Conservation (phyloP, 768 basidiomycete genomes). For the Lactarius akahatsu region DNA sequence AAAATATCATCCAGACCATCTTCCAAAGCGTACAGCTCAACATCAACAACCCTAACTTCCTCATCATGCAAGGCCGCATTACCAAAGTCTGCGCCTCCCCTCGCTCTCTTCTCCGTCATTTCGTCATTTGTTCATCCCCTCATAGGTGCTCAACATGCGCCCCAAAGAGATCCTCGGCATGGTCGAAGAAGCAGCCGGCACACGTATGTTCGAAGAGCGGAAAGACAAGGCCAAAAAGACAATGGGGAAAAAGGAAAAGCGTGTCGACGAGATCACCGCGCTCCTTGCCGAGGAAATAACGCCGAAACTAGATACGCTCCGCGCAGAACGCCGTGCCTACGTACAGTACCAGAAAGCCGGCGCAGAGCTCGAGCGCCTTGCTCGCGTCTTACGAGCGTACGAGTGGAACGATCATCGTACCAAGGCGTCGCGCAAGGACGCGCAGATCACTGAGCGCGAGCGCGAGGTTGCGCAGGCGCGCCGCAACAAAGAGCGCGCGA, state of each 20-base stretch:
- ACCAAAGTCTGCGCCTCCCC: constrained; percentile 68
- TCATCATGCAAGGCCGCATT: constrained; percentile 99
- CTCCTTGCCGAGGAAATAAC: constrained; percentile 87
- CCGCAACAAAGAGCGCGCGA: constrained; percentile 49
- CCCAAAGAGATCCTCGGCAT: constrained; percentile 97
- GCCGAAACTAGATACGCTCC: constrained; percentile 89
- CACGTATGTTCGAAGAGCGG: constrained; percentile 97
- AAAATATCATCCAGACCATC: constrained; percentile 80
- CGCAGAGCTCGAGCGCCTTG: constrained; percentile 83
- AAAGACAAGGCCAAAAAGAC: constrained; percentile 96
- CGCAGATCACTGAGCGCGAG: constrained; percentile 52
- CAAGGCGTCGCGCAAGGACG: constrained; percentile 53
- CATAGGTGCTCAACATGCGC: constrained; percentile 91
- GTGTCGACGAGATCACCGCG: constrained; percentile 82
- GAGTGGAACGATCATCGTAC: constrained; percentile 74
- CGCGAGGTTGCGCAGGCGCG: constrained; percentile 48
- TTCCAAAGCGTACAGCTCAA: constrained; percentile 98
- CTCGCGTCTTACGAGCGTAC: constrained; percentile 77
- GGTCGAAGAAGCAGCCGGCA: constrained; percentile 98
- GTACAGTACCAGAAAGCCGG: constrained; percentile 88
- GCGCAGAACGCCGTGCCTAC: constrained; percentile 84
- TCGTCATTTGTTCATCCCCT: background rate
- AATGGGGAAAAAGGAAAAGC: constrained; percentile 97
- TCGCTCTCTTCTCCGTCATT: background rate
- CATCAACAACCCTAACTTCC: constrained; percentile 99